These are phyloP conservation scores for Microdochium bolleyi DNA, from an alignment of 2,329 filamentous ascomycete genomes.

Conservation along the genomic window DNA sequence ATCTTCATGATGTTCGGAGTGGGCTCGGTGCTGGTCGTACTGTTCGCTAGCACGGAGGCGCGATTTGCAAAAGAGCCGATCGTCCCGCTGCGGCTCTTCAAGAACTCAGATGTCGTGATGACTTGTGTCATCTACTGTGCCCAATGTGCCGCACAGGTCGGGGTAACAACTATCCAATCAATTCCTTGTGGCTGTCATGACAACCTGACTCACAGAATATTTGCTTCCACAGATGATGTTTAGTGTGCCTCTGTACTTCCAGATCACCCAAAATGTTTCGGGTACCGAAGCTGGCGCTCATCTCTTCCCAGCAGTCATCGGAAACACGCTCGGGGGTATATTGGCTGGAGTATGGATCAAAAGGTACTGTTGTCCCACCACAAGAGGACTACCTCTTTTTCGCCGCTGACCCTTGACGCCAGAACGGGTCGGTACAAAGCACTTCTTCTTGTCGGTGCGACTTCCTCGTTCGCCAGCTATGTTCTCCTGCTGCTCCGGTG, in stretches of 20 bases:
- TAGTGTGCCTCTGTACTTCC: constrained; percentile 61
- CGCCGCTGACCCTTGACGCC: background rate
- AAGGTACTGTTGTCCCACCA: constrained; percentile 17
- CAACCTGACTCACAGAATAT: constrained; percentile 4
- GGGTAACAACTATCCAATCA: constrained; percentile 26
- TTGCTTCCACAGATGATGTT: constrained; percentile 43
- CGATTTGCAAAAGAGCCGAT: constrained; percentile 45
- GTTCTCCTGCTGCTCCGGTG: constrained; percentile 45
- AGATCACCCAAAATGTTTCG: constrained; percentile 49
- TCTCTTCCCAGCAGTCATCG: constrained; percentile 58
- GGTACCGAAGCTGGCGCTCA: constrained; percentile 52
- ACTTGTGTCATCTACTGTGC: constrained; percentile 43
- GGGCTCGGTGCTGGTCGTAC: constrained; percentile 15
- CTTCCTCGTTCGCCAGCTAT: constrained; percentile 42
- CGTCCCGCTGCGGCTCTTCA: constrained; percentile 47
- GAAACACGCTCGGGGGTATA: constrained; percentile 58
- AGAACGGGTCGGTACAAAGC: constrained; percentile 53
- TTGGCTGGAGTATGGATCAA: constrained; percentile 50
- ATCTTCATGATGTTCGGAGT: constrained; percentile 20
- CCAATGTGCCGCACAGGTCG: constrained; percentile 50
- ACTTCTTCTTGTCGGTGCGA: constrained; percentile 40
- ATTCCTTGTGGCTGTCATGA: constrained; percentile 1
- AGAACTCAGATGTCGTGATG: constrained; percentile 40
- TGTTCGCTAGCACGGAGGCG: constrained; percentile 28
- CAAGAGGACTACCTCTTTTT: background rate